phyloP scores from a whole-genome alignment of 2,329 filamentous ascomycete genomes.

The Colletotrichum paranaense region DNA sequence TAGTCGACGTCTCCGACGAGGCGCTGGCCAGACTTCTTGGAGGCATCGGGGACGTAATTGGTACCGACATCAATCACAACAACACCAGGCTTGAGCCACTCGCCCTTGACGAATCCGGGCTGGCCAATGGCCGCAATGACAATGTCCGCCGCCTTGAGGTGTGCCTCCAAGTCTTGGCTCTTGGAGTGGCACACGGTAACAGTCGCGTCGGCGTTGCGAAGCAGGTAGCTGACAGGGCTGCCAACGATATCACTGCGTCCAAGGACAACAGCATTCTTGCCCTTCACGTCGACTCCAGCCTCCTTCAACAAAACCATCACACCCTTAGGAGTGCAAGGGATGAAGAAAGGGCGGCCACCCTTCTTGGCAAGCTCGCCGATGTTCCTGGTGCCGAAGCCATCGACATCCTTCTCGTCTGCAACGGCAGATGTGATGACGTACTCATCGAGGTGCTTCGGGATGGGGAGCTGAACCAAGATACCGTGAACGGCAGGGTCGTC shows the following conservation, averaged over 20 bases:
- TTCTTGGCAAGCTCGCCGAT: conserved; percentile 98
- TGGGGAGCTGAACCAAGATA: conserved; percentile 91
- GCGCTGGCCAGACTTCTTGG: conserved; percentile 91
- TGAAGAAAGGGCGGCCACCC: conserved; percentile 88
- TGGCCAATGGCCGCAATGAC: conserved; percentile 92
- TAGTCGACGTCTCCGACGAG: conserved; percentile 97
- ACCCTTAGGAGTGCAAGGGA: conserved; percentile 96
- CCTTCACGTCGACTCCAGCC: conserved; percentile 82
- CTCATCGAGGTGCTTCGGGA: conserved; percentile 91
- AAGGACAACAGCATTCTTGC: conserved; percentile 94
- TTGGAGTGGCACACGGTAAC: conserved; percentile 96
- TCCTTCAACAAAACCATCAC: conserved; percentile 93
- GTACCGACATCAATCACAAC: conserved; percentile 98
- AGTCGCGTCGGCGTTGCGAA: conserved; percentile 95
- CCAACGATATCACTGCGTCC: conserved; percentile 98
- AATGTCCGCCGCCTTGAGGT: conserved; percentile 88
- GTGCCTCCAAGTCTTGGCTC: conserved; percentile 77
- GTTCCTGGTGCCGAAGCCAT: conserved; percentile 93
- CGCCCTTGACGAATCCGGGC: conserved; percentile 88
- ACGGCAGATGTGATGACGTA: conserved; percentile 91
- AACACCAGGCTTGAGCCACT: conserved; percentile 94
- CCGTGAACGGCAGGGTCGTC: conserved; percentile 88
- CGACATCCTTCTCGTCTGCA: conserved; percentile 94
- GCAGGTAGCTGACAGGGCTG: conserved; percentile 93
- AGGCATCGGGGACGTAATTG: conserved; percentile 90